A percentile compares a stretch with the other conserved stretches of the same genome.
phyloP scores from a whole-genome alignment of 148 eudicot genomes.

The Fagopyrum homotropicum region DNA sequence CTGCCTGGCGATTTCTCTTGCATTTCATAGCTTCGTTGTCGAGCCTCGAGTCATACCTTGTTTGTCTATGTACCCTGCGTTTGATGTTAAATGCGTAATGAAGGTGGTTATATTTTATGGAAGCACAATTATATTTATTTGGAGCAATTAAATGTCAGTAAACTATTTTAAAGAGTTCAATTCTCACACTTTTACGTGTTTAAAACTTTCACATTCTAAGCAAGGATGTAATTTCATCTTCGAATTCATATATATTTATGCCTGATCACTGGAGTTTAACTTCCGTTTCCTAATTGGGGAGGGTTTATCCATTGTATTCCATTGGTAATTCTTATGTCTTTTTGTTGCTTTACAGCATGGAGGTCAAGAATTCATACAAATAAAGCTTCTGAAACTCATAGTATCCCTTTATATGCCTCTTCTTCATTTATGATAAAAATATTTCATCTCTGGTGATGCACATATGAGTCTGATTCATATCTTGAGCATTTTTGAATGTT shows the following conservation, averaged over 20 bases:
- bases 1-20: too few species aligned
- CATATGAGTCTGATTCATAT: not conserved
- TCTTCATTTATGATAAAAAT: not conserved
- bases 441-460: not conserved
- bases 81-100: not conserved
- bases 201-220: not conserved
- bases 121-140: not conserved
- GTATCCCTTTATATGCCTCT: not conserved
- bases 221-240: not conserved
- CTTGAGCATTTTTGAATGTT: not conserved
- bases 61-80: too few species aligned
- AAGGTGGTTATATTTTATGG: not conserved
- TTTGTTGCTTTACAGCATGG: slow-evolving; percentile 51
- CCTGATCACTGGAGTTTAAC: not conserved
- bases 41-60: too few species aligned
- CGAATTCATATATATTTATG: not conserved
- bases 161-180: not conserved
- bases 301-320: not conserved
- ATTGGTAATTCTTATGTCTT: not conserved
- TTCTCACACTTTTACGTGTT: not conserved
- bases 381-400: not conserved
- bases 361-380: slow-evolving; percentile 42
- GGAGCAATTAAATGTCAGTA: not conserved
- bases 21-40: too few species aligned
- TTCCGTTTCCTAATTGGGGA: not conserved